phyloP scores from a whole-genome alignment of 306 rosid species.

The Cucumis sativus region Cucumber_9930_V3 NC_026657.2:13985001-13985500 shows the following conservation, averaged over 20 bases:
- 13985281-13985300: slow-evolving; percentile 30
- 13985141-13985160: not conserved
- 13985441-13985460: slow-evolving; percentile 80
- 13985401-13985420: slow-evolving; percentile 82
- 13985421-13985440: slow-evolving; percentile 65
- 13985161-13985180: not conserved
- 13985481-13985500: slow-evolving; percentile 98
- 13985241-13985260: slow-evolving; percentile 14
- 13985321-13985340: not conserved
- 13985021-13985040: not conserved
- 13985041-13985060: not conserved
- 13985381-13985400: slow-evolving; percentile 85
- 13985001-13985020: too few relatives aligned
- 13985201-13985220: slow-evolving; percentile 32
- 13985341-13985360: slow-evolving; percentile 33
- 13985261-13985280: slow-evolving; percentile 60
- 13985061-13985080: not conserved
- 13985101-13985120: not conserved
- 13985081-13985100: not conserved
- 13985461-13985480: slow-evolving; percentile 75
- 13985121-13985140: not conserved
- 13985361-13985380: slow-evolving; percentile 68
- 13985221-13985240: slow-evolving; percentile 36
- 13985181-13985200: not conserved
- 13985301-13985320: slow-evolving; percentile 33